phyloP scores from a whole-genome alignment of 2,329 filamentous ascomycete species.

The Neonectria sp. region DNA sequence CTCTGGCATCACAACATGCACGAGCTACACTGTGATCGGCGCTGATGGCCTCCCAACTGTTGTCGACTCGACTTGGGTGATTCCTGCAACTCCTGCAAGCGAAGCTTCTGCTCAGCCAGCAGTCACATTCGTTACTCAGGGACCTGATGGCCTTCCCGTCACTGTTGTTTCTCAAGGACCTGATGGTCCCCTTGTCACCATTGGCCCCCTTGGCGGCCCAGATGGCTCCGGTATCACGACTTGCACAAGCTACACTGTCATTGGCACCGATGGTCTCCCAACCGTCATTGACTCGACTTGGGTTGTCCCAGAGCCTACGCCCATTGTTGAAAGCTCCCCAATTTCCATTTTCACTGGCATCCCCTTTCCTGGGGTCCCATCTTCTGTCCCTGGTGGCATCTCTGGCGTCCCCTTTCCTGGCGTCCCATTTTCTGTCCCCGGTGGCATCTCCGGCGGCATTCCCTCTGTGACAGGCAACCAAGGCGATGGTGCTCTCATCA shows the following conservation, averaged over 20 bases:
- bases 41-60: constrained; percentile 48
- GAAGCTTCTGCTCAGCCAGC: constrained; percentile 36
- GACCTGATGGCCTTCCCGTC: constrained; percentile 34
- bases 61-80: constrained; percentile 46
- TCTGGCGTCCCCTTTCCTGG: constrained; percentile 16
- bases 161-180: constrained; percentile 34
- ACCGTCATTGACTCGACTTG: constrained; percentile 40
- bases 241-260: constrained; percentile 41
- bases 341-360: constrained; percentile 21
- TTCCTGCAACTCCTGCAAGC: constrained; percentile 27
- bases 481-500: constrained; percentile 27
- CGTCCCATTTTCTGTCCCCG: background rate
- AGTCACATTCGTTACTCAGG: constrained; percentile 26
- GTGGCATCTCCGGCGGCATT: background rate
- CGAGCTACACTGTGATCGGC: constrained; percentile 50
- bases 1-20: constrained; percentile 41
- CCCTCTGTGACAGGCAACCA: constrained; percentile 1
- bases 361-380: constrained; percentile 16
- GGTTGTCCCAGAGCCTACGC: constrained; percentile 29
- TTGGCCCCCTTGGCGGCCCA: background rate
- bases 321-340: constrained; percentile 22
- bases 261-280: constrained; percentile 42
- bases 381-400: background rate
- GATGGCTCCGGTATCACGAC: constrained; percentile 25
- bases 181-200: background rate